phyloP scores from a whole-genome alignment of 768 basidiomycete genomes.

The Rhodotorula kratochvilovae region DNA sequence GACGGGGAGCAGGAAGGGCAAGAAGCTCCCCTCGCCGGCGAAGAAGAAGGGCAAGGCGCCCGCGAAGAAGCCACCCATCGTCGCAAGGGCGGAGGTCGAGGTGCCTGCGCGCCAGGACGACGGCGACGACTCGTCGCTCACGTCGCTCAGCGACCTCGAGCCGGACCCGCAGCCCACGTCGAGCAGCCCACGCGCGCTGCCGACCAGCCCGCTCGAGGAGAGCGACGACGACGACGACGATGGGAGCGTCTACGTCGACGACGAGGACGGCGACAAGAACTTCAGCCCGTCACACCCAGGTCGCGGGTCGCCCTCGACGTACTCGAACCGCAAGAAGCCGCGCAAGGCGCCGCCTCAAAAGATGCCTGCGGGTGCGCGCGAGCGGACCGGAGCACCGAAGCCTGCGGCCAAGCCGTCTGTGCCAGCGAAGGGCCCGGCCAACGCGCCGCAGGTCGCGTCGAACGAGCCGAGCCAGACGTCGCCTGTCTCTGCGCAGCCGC shows the following conservation, averaged over 20 bases:
- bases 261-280: neutral
- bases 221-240: neutral
- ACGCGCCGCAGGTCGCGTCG: too few species aligned
- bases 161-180: neutral
- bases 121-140: neutral
- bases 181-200: neutral
- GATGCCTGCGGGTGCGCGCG: neutral
- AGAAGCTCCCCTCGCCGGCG: too few species aligned
- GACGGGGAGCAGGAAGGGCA: too few species aligned
- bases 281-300: neutral
- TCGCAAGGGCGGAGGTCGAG: neutral
- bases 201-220: neutral
- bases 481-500: too few species aligned
- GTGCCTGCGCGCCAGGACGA: too few species aligned
- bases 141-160: conserved; percentile 3
- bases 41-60: neutral
- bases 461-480: too few species aligned
- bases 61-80: neutral
- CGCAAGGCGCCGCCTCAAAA: neutral
- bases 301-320: neutral
- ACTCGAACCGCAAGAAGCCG: neutral
- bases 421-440: too few species aligned
- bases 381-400: neutral
- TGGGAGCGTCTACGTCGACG: neutral
- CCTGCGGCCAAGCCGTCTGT: too few species aligned